These are phyloP conservation scores for Penicillium cataractarum DNA, from an alignment of 495 filamentous ascomycete genomes.

Conservation along the genomic window DNA sequence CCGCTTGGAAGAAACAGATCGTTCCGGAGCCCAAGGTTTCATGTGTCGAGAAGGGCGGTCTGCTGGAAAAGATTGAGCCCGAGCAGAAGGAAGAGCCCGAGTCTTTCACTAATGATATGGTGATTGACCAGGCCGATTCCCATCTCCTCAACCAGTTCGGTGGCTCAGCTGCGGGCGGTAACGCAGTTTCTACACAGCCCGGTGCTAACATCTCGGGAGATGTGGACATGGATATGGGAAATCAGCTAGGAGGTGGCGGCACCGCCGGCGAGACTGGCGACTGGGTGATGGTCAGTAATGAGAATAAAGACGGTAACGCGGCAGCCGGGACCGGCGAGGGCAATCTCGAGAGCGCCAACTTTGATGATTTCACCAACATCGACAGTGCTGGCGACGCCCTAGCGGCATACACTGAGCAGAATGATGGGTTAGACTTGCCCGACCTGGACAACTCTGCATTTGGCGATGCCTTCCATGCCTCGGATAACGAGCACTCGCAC, in stretches of 20 bases:
- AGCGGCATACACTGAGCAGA: slow-evolving; percentile 59
- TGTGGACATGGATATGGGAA: slow-evolving; percentile 50
- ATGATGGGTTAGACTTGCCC: slow-evolving; percentile 52
- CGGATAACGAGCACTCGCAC: slow-evolving; percentile 54
- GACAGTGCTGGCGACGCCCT: slow-evolving; percentile 65
- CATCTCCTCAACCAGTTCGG: slow-evolving; percentile 67
- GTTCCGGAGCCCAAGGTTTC: slow-evolving; percentile 62
- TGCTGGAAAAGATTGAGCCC: slow-evolving; percentile 62
- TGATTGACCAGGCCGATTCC: slow-evolving; percentile 64
- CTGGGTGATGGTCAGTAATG: slow-evolving; percentile 63
- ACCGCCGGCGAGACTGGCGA: slow-evolving; percentile 52
- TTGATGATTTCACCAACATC: slow-evolving; percentile 60
- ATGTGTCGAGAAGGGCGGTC: slow-evolving; percentile 71
- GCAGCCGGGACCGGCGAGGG: slow-evolving; percentile 27
- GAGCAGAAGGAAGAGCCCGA: slow-evolving; percentile 40
- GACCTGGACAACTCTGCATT: slow-evolving; percentile 64
- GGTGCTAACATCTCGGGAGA: slow-evolving; percentile 28
- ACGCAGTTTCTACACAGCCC: slow-evolving; percentile 35
- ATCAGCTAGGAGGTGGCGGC: slow-evolving; percentile 28
- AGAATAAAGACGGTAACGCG: slow-evolving; percentile 38
- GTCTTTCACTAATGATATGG: slow-evolving; percentile 58
- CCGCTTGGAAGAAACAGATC: slow-evolving; percentile 57
- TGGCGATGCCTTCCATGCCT: slow-evolving; percentile 64
- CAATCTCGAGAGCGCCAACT: slow-evolving; percentile 48
- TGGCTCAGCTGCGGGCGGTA: slow-evolving; percentile 50